Percentiles rank a stretch among this genome's conserved stretches.
Evolutionary conservation across 805 yeast genomes (phyloP).

Genomic region (Vanderwaltozyma tropicalis): DNA sequence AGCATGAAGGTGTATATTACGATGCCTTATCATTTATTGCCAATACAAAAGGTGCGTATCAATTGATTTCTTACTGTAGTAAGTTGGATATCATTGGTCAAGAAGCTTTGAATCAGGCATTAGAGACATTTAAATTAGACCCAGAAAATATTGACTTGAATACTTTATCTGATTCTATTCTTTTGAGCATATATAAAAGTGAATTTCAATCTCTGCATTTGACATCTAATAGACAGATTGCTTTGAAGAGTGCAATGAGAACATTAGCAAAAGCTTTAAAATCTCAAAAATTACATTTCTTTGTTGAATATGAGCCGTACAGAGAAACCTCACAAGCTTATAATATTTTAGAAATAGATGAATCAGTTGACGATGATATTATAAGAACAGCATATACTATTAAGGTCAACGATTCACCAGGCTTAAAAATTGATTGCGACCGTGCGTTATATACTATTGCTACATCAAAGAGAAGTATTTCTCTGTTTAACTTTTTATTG

Average conservation of each 20-base stretch:
- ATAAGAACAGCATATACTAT: slow-evolving; percentile 66
- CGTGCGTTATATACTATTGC: slow-evolving; percentile 59
- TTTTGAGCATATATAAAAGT: slow-evolving; percentile 27
- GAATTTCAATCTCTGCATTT: slow-evolving; percentile 12
- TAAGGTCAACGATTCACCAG: slow-evolving; percentile 43
- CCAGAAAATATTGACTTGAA: slow-evolving; percentile 16
- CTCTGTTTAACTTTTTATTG: slow-evolving; percentile 46
- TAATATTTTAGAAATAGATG: slow-evolving; percentile 38
- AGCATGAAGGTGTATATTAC: slow-evolving; percentile 39
- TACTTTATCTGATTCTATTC: slow-evolving; percentile 19
- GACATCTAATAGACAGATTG: slow-evolving; percentile 11
- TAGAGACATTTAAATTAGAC: slow-evolving; percentile 27
- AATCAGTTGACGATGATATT: slow-evolving; percentile 55
- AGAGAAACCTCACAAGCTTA: slow-evolving; percentile 40
- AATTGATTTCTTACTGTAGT: slow-evolving; percentile 37
- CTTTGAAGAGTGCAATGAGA: slow-evolving; percentile 32
- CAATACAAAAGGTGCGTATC: slow-evolving; percentile 37
- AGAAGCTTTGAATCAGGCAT: slow-evolving; percentile 36
- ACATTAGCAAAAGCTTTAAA: slow-evolving; percentile 32
- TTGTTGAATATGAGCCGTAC: slow-evolving; percentile 38
- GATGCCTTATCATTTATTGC: slow-evolving; percentile 48
- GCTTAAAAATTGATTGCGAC: slow-evolving; percentile 32
- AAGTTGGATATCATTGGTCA: slow-evolving; percentile 46
- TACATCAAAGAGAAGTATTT: slow-evolving; percentile 42
- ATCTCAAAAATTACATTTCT: slow-evolving; percentile 29